Conservation (phyloP, 805 yeast genomes). For the Ogataea zsoltii region DNA sequence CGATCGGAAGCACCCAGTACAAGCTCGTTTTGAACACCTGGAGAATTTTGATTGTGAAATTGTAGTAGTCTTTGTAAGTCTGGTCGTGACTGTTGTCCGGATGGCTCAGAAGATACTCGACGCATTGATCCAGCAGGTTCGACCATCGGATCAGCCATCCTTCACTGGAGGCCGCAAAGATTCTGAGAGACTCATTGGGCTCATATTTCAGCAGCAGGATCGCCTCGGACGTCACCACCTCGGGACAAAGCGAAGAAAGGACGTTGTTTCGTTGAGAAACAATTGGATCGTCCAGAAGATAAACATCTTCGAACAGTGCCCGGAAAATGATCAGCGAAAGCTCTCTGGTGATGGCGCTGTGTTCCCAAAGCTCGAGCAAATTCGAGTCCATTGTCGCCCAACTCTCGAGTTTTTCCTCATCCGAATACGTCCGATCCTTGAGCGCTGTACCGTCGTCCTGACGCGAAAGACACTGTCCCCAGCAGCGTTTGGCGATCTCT, state of each 20-base stretch:
- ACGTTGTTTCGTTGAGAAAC: conserved; percentile 79
- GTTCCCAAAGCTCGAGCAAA: conserved; percentile 73
- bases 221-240: conserved; percentile 72
- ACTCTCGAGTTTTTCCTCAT: conserved; percentile 57
- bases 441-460: conserved; percentile 22
- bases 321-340: conserved; percentile 75
- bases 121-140: conserved; percentile 48
- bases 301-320: conserved; percentile 90
- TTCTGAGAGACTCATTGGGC: conserved; percentile 59
- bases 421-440: conserved; percentile 31
- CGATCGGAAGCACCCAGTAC: conserved; percentile 85
- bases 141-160: conserved; percentile 91
- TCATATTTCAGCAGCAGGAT: conserved; percentile 66
- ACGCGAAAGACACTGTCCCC: conserved; percentile 72
- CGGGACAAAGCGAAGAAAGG: conserved; percentile 79
- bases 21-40: conserved; percentile 87
- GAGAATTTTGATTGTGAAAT: conserved; percentile 64
- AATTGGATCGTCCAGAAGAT: conserved; percentile 86
- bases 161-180: conserved; percentile 65
- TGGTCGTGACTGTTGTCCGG: conserved; percentile 9
- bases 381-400: conserved; percentile 89
- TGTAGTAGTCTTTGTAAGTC: conserved; percentile 12
- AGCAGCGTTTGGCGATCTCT: conserved; percentile 80
- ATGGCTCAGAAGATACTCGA: conserved; percentile 30
- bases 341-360: conserved; percentile 65